phyloP scores from a whole-genome alignment of 108 stramenopile species.

The Fistulifera pelliculosa region DNA sequence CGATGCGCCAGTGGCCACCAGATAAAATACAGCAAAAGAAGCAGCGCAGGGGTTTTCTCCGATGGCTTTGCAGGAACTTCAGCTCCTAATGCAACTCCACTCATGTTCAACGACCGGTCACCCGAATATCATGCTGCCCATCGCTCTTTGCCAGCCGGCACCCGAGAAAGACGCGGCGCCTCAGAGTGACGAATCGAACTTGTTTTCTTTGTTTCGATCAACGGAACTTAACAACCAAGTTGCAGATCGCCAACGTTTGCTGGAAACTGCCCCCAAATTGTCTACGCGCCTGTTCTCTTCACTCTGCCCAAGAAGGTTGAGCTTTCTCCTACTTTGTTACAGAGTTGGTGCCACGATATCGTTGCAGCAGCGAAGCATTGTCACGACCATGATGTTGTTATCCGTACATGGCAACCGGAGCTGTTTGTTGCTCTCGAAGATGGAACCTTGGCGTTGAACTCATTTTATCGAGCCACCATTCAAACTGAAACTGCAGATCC shows the following conservation, averaged over 20 bases:
- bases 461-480: conserved; percentile 62
- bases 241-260: conserved; percentile 16
- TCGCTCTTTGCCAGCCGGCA: conserved; percentile 61
- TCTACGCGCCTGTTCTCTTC: conserved; percentile 56
- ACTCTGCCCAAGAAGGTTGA: no score
- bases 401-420: conserved; percentile 62
- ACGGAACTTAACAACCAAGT: conserved; percentile 38
- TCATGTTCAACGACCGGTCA: conserved; percentile 62
- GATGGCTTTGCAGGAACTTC: conserved; percentile 80
- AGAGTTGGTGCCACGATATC: conserved; percentile 70
- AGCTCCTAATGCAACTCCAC: conserved; percentile 64
- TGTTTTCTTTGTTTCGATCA: conserved; percentile 56
- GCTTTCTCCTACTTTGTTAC: conserved; percentile 57
- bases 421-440: conserved; percentile 72
- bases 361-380: conserved; percentile 71
- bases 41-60: conserved; percentile 52
- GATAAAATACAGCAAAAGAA: conserved; percentile 66
- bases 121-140: conserved; percentile 77
- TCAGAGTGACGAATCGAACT: conserved; percentile 40
- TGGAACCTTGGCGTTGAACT: conserved; percentile 63
- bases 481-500: conserved; percentile 38
- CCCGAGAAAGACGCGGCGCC: conserved; percentile 6
- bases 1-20: conserved; percentile 79
- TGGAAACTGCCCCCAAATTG: conserved; percentile 22
- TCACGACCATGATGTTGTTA: conserved; percentile 63